Evolutionary conservation across 345 rosid genomes (phyloP), one percentile per base, ranked within the genome.

Genomic region (Brassica carinata): DNA sequence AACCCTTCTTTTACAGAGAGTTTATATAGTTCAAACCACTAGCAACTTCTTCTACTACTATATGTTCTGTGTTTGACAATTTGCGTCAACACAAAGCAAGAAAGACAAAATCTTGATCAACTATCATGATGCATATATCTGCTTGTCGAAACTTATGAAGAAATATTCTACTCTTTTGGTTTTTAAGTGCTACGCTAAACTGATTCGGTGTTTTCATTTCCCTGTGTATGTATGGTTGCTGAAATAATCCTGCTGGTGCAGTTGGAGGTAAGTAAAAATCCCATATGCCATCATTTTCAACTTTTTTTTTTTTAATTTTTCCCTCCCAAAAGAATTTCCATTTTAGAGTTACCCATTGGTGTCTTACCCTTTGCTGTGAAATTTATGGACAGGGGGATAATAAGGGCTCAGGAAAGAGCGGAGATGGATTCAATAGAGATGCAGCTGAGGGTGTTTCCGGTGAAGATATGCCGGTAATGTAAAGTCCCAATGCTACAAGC

Each of bases 381-480:
- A 65, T 53, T 13, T 43, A 77, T 74, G 77, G 77, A 55, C 82
- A 91, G 93, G 96, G 51, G 13, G 96, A 91, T 79, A 78, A 87
- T 62, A 91, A 87, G 76, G 96, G 93, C 79, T 86, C 93, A 31
- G 89, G 85, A 34, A 86, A 92, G 82, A 85, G 83, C 71, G 93
- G 91, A 67, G 93, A 91, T 43, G 88, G 89, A 57, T 82, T 86
- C 76, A 84, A 80, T 61, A 88, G 94, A 69, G 96, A 91, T 72
- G 71, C 84, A 11, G 80, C 72, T 63, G 90, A 88, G 23, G 85
- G 77, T 77, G 76, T 87, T 62, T 78, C 89, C 63, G 87, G 78
- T 67, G 91, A 85, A 72, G 89, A 88, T 38, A 7, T 77, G 14
- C 51, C 88, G 90, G 93, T 45, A 71, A 4, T 40, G 4, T 10